These are phyloP conservation scores for Fusarium sp. DNA, from an alignment of 2,329 filamentous ascomycete genomes.

Conservation along the genomic window DNA sequence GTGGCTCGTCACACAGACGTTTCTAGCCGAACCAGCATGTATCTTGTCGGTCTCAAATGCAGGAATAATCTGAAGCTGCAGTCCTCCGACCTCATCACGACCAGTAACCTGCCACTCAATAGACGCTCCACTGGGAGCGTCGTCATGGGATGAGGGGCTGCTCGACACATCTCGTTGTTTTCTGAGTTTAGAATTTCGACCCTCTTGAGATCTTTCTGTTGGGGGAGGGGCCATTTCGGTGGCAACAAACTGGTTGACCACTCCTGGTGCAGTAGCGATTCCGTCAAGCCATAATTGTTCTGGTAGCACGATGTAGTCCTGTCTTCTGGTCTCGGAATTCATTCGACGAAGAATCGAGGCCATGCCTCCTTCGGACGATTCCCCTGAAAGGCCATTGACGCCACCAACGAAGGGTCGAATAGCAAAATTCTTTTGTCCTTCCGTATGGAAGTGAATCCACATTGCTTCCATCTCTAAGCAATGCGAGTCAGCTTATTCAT, in stretches of 20 bases:
- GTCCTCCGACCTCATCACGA: not conserved
- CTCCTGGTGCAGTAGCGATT: not conserved
- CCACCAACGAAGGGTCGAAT: not conserved
- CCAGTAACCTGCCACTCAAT: not conserved
- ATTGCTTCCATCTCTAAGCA: not conserved
- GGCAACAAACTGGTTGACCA: not conserved
- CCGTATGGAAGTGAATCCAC: not conserved
- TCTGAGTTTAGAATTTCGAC: too few species aligned
- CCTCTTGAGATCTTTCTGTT: not conserved
- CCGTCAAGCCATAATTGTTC: not conserved
- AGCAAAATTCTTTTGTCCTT: not conserved
- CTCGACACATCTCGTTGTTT: not conserved
- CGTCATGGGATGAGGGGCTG: not conserved
- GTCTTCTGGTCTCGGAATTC: not conserved
- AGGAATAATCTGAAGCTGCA: not conserved
- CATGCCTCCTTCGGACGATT: not conserved
- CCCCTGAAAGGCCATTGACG: not conserved
- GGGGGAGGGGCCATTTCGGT: not conserved
- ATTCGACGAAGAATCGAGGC: not conserved
- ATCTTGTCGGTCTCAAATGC: not conserved
- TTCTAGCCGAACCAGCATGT: not conserved
- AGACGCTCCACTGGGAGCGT: not conserved
- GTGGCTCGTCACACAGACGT: not conserved
- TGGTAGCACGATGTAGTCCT: not conserved
- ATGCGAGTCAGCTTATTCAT: not conserved